These are phyloP conservation scores for Coleophoma cylindrospora DNA, from an alignment of 2,329 filamentous ascomycete species.

Conservation along the genomic window DNA sequence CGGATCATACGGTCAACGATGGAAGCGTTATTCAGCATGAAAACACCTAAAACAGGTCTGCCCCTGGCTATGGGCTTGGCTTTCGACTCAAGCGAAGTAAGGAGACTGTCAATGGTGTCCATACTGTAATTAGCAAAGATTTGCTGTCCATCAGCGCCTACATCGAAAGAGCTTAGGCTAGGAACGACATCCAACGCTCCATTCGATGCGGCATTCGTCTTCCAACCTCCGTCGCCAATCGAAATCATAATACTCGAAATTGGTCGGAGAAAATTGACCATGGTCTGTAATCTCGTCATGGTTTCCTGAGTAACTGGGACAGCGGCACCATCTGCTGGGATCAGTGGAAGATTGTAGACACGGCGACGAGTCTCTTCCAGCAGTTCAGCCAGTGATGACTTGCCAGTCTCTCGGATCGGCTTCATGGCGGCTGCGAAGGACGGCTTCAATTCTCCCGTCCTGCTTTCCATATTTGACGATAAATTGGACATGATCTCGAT, in stretches of 20 bases:
- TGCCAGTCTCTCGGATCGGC: conserved; percentile 87
- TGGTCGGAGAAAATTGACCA: conserved; percentile 82
- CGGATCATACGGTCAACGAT: conserved; percentile 82
- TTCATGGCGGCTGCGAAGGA: conserved; percentile 81
- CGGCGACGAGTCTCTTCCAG: conserved; percentile 77
- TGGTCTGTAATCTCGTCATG: conserved; percentile 79
- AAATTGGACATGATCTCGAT: conserved; percentile 82
- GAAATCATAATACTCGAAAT: conserved; percentile 89
- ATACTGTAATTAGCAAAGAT: conserved; percentile 86
- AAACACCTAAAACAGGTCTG: conserved; percentile 78
- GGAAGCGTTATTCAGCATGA: conserved; percentile 82
- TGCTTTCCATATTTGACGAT: conserved; percentile 72
- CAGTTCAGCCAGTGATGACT: conserved; percentile 75
- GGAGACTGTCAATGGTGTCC: conserved; percentile 80
- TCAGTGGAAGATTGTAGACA: conserved; percentile 55
- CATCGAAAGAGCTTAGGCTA: conserved; percentile 74
- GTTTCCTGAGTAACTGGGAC: conserved; percentile 76
- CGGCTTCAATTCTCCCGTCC: conserved; percentile 80
- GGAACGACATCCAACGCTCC: conserved; percentile 60
- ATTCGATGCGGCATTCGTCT: conserved; percentile 45
- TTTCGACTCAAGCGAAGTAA: conserved; percentile 71
- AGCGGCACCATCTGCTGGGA: conserved; percentile 75
- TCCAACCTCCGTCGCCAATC: conserved; percentile 90
- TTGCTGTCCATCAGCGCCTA: conserved; percentile 80
- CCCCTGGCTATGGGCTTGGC: conserved; percentile 67